phyloP scores from a whole-genome alignment of 192 early-diverging fungal genomes.

The Coemansia sp. region DNA sequence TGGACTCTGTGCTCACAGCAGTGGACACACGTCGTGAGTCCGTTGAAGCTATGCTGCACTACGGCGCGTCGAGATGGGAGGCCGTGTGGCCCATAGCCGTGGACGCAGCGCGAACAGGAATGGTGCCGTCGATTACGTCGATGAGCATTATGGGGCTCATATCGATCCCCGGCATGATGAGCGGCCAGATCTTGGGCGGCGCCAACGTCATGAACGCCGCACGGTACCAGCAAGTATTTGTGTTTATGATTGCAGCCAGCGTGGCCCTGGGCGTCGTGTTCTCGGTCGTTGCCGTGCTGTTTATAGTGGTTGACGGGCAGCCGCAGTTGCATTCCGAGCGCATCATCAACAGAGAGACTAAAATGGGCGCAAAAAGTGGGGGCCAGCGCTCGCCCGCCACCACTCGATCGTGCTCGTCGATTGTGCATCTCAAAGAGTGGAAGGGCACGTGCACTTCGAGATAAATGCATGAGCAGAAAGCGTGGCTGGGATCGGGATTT shows the following conservation, averaged over 20 bases:
- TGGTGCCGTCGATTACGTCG: constrained; percentile 79
- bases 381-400: background rate
- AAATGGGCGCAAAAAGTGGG: background rate
- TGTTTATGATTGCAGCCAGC: constrained; percentile 82
- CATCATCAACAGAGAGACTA: constrained; percentile 10
- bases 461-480: background rate
- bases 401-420: constrained; percentile 14
- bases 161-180: constrained; percentile 89
- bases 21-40: constrained; percentile 51
- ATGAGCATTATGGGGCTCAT: constrained; percentile 81
- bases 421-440: constrained; percentile 38
- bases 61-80: constrained; percentile 86
- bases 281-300: constrained; percentile 25
- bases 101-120: constrained; percentile 71
- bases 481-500: background rate
- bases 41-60: constrained; percentile 64
- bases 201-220: constrained; percentile 74
- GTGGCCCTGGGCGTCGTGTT: constrained; percentile 62
- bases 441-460: background rate
- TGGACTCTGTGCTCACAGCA: constrained; percentile 59
- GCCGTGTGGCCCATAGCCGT: constrained; percentile 69
- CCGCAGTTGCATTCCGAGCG: constrained; percentile 38
- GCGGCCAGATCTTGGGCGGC: constrained; percentile 83
- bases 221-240: constrained; percentile 79
- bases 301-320: constrained; percentile 34